phyloP scores from a whole-genome alignment of 108 stramenopile genomes.

The Skeletonema marinoi region DNA sequence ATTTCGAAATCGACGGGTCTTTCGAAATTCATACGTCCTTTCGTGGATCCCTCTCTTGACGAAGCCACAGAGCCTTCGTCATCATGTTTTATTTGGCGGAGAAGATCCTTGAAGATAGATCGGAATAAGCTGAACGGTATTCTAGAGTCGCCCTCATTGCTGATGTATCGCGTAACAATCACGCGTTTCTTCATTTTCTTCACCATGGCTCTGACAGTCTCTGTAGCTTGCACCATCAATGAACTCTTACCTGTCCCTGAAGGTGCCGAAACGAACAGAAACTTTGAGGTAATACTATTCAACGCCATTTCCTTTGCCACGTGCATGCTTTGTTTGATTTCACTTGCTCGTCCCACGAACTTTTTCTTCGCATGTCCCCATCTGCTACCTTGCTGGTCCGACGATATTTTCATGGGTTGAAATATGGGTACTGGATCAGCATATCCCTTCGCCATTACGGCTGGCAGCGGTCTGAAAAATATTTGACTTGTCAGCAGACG shows the following conservation, averaged over 20 bases:
- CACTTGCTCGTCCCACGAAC: slow-evolving; percentile 65
- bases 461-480: slow-evolving; percentile 60
- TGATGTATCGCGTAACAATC: slow-evolving; percentile 57
- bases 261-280: slow-evolving; percentile 47
- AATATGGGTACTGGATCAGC: slow-evolving; percentile 72
- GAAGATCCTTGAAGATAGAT: slow-evolving; percentile 55
- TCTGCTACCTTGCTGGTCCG: slow-evolving; percentile 18
- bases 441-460: slow-evolving; percentile 76
- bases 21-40: not conserved
- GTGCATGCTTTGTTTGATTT: slow-evolving; percentile 55
- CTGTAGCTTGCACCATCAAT: slow-evolving; percentile 55
- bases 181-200: slow-evolving; percentile 36
- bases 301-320: slow-evolving; percentile 48
- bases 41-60: not conserved
- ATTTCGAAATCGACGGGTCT: slow-evolving; percentile 12
- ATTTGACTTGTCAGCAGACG: slow-evolving; percentile 52
- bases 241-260: slow-evolving; percentile 68
- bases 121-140: slow-evolving; percentile 70
- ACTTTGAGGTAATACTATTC: slow-evolving; percentile 12
- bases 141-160: slow-evolving; percentile 61
- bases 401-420: slow-evolving; percentile 55
- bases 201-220: slow-evolving; percentile 49
- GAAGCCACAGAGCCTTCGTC: slow-evolving; percentile 33
- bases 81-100: slow-evolving; percentile 28
- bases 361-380: slow-evolving; percentile 51